A percentile compares a stretch with the other conserved stretches of the same genome.
Evolutionary conservation across 177 flowering plant genomes (phyloP).

Genomic region (Vitis hybrid): DNA sequence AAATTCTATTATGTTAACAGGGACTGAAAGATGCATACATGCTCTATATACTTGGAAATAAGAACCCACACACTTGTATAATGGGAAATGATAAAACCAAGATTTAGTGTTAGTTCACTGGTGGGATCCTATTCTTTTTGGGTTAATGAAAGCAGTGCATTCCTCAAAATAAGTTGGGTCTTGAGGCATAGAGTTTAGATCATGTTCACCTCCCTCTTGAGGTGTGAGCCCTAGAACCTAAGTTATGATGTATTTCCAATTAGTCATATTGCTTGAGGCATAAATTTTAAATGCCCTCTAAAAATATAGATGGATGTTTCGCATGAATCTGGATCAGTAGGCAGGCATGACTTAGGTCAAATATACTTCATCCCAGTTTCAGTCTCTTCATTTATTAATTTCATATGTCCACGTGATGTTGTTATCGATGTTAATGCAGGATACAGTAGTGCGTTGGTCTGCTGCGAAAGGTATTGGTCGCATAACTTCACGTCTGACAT

Average conservation of each 20-base stretch:
- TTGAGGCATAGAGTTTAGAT: background rate
- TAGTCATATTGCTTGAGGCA: background rate
- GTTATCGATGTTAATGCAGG: conserved; percentile 41
- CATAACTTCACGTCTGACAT: conserved; percentile 76
- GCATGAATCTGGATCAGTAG: background rate
- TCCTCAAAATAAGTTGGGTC: background rate
- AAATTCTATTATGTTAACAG: too few species aligned
- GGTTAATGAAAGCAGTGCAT: background rate
- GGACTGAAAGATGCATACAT: background rate
- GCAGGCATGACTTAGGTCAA: background rate
- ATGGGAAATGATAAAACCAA: background rate
- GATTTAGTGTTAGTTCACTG: background rate
- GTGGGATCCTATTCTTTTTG: background rate
- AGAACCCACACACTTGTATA: background rate
- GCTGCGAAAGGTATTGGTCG: conserved; percentile 99
- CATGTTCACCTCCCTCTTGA: background rate
- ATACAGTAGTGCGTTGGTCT: conserved; percentile 98
- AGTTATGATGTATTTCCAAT: too few species aligned
- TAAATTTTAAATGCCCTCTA: background rate
- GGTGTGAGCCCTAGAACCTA: too few species aligned
- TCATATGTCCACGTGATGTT: background rate
- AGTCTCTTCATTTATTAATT: background rate
- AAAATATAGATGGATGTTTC: background rate
- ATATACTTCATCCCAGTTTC: conserved; percentile 6
- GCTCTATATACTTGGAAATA: background rate